Evolutionary conservation across 164 flowering plant species (phyloP).

Genomic region (Amborella trichopoda): DNA sequence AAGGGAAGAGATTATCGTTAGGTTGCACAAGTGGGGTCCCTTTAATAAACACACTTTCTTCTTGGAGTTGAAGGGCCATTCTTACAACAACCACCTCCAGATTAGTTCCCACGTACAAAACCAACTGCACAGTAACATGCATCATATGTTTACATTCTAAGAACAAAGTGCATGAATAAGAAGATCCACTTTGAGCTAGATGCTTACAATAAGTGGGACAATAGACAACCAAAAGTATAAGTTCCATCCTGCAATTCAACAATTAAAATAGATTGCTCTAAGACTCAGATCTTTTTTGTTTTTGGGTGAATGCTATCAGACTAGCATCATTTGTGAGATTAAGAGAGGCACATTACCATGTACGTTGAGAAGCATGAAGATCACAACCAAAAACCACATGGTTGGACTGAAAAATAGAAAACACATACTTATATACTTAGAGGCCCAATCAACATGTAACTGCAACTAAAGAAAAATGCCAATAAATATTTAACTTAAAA

Average conservation of each 20-base stretch:
- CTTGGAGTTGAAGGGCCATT: slow-evolving; percentile 42
- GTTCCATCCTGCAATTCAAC: slow-evolving; percentile 30
- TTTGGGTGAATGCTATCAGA: background rate
- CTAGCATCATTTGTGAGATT: no score
- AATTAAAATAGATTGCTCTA: background rate
- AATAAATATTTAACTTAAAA: no score
- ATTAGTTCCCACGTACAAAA: slow-evolving; percentile 44
- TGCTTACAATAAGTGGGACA: slow-evolving; percentile 37
- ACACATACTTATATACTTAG: no score
- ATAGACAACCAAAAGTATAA: slow-evolving; percentile 39
- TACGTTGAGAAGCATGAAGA: slow-evolving; percentile 42
- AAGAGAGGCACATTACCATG: slow-evolving; percentile 32
- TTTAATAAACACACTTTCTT: slow-evolving; percentile 21
- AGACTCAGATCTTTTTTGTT: background rate
- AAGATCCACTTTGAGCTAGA: no score
- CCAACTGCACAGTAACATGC: slow-evolving; percentile 19
- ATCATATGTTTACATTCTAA: no score
- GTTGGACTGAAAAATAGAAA: slow-evolving; percentile 23
- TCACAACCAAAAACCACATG: slow-evolving; percentile 47
- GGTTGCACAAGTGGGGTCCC: slow-evolving; percentile 52
- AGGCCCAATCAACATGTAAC: no score
- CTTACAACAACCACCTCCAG: slow-evolving; percentile 41
- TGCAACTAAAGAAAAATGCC: no score
- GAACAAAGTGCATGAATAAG: no score
- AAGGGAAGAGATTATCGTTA: slow-evolving; percentile 48